Evolutionary conservation across 768 basidiomycete species (phyloP).

Genomic region (Russula brevipes): DNA sequence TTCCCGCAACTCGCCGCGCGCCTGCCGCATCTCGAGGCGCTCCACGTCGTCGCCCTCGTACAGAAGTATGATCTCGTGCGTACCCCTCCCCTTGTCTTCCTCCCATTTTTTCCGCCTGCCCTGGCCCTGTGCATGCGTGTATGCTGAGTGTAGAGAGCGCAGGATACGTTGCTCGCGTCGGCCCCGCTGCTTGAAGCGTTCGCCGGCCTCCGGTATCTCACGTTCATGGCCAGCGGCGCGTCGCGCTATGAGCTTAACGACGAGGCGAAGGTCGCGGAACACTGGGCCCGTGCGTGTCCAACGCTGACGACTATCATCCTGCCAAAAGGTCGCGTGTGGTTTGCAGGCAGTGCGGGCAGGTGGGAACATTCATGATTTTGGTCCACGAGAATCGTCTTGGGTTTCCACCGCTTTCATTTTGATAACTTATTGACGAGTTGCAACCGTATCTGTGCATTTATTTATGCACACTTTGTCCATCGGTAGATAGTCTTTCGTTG

Average conservation of each 20-base stretch:
- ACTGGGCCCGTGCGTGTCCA: constrained; percentile 58
- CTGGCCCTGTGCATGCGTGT: not conserved
- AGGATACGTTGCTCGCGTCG: constrained; percentile 43
- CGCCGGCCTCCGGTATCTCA: constrained; percentile 42
- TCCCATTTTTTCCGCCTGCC: not conserved
- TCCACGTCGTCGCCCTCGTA: too few relatives aligned
- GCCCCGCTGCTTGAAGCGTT: constrained; percentile 41
- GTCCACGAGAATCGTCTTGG: too few relatives aligned
- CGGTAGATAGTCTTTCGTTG: too few relatives aligned
- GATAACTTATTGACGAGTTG: too few relatives aligned
- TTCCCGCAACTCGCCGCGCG: constrained; percentile 45
- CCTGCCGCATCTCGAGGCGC: constrained; percentile 30
- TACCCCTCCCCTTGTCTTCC: constrained; percentile 11
- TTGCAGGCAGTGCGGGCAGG: constrained; percentile 30
- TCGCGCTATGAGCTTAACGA: constrained; percentile 29
- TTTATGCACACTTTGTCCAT: too few relatives aligned
- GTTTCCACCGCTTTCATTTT: too few relatives aligned
- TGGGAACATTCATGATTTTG: constrained; percentile 12
- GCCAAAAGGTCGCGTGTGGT: constrained; percentile 61
- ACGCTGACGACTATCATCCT: constrained; percentile 32
- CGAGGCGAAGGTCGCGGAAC: constrained; percentile 48
- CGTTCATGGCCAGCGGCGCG: constrained; percentile 49
- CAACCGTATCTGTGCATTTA: too few relatives aligned
- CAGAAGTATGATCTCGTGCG: constrained; percentile 46
- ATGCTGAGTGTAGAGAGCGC: not conserved